Percentiles rank a stretch among this genome's conserved stretches.
These are phyloP conservation scores for Psidium guajava DNA, from an alignment of 345 rosid species.

Conservation along the genomic window DNA sequence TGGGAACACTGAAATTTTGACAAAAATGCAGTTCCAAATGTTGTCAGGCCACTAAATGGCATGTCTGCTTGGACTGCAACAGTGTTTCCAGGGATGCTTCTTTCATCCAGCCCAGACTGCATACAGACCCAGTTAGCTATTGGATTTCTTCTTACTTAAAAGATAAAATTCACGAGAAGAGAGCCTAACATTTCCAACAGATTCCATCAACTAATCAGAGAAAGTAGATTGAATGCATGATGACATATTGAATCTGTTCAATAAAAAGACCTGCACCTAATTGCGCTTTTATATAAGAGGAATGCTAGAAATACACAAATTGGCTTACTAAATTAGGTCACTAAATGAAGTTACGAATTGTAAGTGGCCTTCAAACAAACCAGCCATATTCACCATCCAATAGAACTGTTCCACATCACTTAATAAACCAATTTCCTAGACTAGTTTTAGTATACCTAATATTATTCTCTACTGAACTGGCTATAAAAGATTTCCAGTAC, in stretches of 20 bases:
- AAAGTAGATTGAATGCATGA: background rate
- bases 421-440: background rate
- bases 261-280: background rate
- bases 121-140: background rate
- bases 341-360: background rate
- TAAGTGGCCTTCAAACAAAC: background rate
- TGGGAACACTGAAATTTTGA: conserved; percentile 96
- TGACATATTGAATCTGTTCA: background rate
- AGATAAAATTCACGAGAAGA: background rate
- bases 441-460: background rate
- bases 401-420: background rate
- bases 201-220: background rate
- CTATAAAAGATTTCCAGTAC: background rate
- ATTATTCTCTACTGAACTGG: background rate
- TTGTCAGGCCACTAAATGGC: conserved; percentile 89
- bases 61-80: conserved; percentile 93
- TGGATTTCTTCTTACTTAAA: background rate
- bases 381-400: background rate
- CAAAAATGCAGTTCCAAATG: conserved; percentile 88
- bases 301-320: background rate
- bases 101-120: conserved; percentile 90
- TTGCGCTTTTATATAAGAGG: background rate
- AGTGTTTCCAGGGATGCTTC: conserved; percentile 96
- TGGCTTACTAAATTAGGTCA: background rate
- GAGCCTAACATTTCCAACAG: background rate